These are phyloP conservation scores for Claviceps africana DNA, from an alignment of 2,329 filamentous ascomycete genomes.

Conservation along the genomic window DNA sequence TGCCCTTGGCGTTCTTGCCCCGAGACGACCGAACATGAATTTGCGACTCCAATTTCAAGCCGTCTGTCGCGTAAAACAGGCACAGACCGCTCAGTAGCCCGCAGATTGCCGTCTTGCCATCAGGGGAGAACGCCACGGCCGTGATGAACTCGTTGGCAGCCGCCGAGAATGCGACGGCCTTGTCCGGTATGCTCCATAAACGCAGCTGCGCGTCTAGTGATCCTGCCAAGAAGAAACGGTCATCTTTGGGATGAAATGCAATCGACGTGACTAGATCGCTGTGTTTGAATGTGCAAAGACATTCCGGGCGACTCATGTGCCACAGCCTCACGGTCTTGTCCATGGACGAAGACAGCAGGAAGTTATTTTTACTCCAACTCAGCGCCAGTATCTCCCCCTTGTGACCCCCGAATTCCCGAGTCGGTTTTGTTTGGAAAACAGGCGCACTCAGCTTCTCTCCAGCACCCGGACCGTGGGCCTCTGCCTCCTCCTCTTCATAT, in stretches of 20 bases:
- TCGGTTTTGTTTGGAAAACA: conserved; percentile 69
- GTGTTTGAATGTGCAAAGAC: conserved; percentile 86
- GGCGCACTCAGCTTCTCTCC: conserved; percentile 67
- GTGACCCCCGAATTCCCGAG: conserved; percentile 72
- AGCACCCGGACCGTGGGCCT: conserved; percentile 12
- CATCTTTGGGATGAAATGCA: conserved; percentile 84
- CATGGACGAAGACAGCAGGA: conserved; percentile 90
- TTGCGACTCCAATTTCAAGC: conserved; percentile 68
- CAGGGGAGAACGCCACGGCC: conserved; percentile 82
- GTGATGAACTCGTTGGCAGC: conserved; percentile 80
- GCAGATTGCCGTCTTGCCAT: conserved; percentile 79
- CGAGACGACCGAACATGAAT: conserved; percentile 87
- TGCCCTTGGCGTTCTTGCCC: conserved; percentile 88
- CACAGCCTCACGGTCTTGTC: conserved; percentile 92
- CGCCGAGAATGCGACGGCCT: conserved; percentile 71
- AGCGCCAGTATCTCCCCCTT: conserved; percentile 76
- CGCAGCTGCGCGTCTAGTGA: conserved; percentile 79
- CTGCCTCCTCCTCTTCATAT: conserved; percentile 49
- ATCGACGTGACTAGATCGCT: conserved; percentile 92
- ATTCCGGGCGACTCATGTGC: conserved; percentile 77
- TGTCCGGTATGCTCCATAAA: conserved; percentile 95
- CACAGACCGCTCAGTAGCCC: conserved; percentile 77
- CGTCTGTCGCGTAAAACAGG: conserved; percentile 85
- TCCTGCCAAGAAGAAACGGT: conserved; percentile 91
- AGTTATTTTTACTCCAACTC: conserved; percentile 99